Conservation (phyloP, 345 rosid genomes). For the Clarkia xantiana region DNA sequence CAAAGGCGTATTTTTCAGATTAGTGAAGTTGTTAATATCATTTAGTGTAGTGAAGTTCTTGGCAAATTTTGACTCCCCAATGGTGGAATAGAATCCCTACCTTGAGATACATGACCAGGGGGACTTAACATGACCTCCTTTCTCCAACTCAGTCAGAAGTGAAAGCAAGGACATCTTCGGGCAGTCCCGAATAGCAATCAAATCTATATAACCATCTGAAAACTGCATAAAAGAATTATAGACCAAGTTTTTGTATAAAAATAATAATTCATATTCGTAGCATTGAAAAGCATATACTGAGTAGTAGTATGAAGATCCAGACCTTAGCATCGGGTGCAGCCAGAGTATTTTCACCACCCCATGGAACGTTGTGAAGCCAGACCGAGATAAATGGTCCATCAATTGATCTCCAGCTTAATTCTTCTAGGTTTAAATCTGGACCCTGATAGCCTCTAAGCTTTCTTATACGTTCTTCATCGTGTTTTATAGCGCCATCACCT, state of each 20-base stretch:
- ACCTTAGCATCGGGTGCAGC: conserved; percentile 97
- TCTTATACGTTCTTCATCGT: neutral
- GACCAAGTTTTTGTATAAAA: neutral
- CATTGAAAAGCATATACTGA: no score
- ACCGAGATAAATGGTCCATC: conserved; percentile 81
- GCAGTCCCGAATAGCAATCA: conserved; percentile 47
- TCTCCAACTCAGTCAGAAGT: conserved; percentile 39
- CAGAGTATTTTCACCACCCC: conserved; percentile 69
- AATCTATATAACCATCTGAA: conserved; percentile 81
- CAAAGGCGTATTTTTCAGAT: neutral
- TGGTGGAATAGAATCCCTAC: conserved; percentile 16
- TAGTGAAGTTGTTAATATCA: neutral
- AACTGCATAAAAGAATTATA: conserved; percentile 34
- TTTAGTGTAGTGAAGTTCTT: neutral
- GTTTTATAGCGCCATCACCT: conserved; percentile 4
- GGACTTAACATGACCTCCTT: conserved; percentile 72
- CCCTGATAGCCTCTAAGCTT: conserved; percentile 35
- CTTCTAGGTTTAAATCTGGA: conserved; percentile 34
- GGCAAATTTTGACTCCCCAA: neutral
- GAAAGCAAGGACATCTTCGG: conserved; percentile 54
- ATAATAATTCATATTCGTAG: no score
- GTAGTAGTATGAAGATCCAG: neutral
- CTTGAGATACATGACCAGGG: conserved; percentile 56
- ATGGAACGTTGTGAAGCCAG: conserved; percentile 97
- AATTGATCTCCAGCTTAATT: conserved; percentile 63